Conservation (phyloP, 148 eudicot genomes). For the Silene uniflora region DNA sequence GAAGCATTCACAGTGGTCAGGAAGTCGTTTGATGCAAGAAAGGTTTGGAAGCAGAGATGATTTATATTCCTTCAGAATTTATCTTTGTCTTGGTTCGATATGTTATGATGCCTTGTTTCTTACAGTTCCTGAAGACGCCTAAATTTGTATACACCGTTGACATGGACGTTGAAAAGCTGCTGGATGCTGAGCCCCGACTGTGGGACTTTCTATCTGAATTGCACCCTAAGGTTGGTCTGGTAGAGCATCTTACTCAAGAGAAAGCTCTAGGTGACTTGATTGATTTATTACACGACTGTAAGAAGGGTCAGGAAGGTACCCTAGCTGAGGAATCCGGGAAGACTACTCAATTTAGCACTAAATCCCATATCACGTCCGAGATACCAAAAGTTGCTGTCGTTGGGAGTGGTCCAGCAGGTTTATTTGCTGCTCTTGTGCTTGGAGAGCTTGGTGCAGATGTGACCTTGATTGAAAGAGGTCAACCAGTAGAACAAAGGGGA, state of each 20-base stretch:
- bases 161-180: constrained; percentile 73
- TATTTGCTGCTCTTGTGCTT: constrained; percentile 95
- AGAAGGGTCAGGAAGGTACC: constrained; percentile 32
- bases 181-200: constrained; percentile 63
- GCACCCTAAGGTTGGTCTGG: constrained; percentile 65
- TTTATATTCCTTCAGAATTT: neutral
- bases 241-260: constrained; percentile 59
- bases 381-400: constrained; percentile 84
- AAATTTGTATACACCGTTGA: constrained; percentile 95
- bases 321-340: constrained; percentile 30
- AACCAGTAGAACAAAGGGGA: constrained; percentile 93
- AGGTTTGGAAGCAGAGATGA: constrained; percentile 38
- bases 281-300: constrained; percentile 39
- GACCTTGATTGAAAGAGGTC: constrained; percentile 86
- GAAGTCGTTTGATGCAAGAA: constrained; percentile 95
- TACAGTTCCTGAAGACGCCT: constrained; percentile 65
- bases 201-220: constrained; percentile 74
- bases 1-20: constrained; percentile 83
- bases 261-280: constrained; percentile 55
- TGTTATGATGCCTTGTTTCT: constrained; percentile 13
- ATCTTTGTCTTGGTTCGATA: constrained; percentile 6
- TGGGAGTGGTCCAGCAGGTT: constrained; percentile 95
- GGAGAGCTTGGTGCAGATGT: constrained; percentile 98
- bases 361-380: constrained; percentile 26
- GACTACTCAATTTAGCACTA: constrained; percentile 20